Evolutionary conservation across 345 rosid genomes (phyloP).

Genomic region (Combretum micranthum): DNA sequence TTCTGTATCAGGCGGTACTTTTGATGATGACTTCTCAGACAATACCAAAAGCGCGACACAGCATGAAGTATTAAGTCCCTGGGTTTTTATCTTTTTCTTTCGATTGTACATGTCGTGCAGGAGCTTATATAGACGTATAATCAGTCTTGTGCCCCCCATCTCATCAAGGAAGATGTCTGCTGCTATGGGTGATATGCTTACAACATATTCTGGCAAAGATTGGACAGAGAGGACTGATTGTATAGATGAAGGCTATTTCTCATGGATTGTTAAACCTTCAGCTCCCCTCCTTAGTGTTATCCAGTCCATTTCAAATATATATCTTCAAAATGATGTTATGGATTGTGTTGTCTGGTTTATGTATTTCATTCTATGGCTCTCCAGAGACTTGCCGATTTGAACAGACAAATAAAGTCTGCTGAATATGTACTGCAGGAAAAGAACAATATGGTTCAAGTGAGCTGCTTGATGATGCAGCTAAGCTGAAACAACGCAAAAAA

Average conservation of each 20-base stretch:
- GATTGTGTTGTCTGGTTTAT: conserved; percentile 48
- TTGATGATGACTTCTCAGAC: conserved; percentile 17
- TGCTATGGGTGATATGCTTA: conserved; percentile 37
- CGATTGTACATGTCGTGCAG: conserved; percentile 60
- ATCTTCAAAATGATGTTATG: conserved; percentile 30
- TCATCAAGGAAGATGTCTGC: conserved; percentile 46
- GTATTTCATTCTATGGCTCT: conserved; percentile 51
- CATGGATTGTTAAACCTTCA: conserved; percentile 56
- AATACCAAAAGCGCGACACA: conserved; percentile 14
- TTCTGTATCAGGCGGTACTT: conserved; percentile 38
- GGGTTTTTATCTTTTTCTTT: conserved; percentile 62
- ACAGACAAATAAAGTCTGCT: conserved; percentile 57
- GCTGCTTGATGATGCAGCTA: conserved; percentile 29
- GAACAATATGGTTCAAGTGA: conserved; percentile 29
- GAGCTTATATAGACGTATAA: conserved; percentile 64
- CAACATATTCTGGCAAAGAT: conserved; percentile 51
- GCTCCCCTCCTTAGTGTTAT: conserved; percentile 58
- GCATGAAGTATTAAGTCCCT: conserved; percentile 32
- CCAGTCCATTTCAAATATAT: conserved; percentile 38
- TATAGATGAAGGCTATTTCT: conserved; percentile 66
- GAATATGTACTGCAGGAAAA: conserved; percentile 48
- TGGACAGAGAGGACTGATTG: conserved; percentile 56
- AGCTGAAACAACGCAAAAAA: conserved; percentile 18
- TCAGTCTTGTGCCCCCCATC: conserved; percentile 59
- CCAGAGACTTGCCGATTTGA: conserved; percentile 88